These are phyloP conservation scores for Acanthamoeba castellanii DNA, from an alignment of 208 protist genomes.

Conservation along the genomic window DNA sequence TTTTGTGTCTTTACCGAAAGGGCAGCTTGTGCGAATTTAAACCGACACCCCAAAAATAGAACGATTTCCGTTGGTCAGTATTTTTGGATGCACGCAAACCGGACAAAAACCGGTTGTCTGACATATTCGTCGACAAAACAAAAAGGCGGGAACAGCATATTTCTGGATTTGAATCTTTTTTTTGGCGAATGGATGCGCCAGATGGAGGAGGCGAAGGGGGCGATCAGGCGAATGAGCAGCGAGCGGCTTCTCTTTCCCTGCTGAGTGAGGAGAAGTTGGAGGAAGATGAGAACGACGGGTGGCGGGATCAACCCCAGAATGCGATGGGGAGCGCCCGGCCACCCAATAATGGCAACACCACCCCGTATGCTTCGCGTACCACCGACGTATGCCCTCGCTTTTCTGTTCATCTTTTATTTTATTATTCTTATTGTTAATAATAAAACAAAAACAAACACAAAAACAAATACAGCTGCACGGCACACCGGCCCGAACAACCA, in stretches of 20 bases:
- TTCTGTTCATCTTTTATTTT: neutral
- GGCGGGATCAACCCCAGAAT: neutral
- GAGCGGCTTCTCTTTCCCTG: neutral
- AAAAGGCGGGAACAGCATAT: neutral
- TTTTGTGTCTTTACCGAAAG: no score
- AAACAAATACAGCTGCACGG: neutral
- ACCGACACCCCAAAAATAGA: no score
- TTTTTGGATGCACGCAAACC: no score
- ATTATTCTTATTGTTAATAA: neutral
- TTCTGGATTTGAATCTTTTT: neutral
- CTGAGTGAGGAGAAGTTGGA: constrained; percentile 53
- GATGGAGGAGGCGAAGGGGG: neutral
- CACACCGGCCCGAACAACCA: neutral
- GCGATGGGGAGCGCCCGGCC: neutral
- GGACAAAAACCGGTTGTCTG: no score
- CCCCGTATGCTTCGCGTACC: neutral
- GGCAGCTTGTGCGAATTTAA: no score
- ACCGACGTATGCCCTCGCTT: neutral
- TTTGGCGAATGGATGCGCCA: neutral
- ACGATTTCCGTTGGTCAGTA: no score
- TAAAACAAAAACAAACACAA: neutral
- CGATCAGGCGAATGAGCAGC: neutral
- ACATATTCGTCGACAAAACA: no score
- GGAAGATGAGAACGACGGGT: neutral
- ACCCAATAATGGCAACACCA: neutral